These are phyloP conservation scores for Rhododendron ovatum DNA, from an alignment of 148 eudicot genomes.

Conservation along the genomic window DNA sequence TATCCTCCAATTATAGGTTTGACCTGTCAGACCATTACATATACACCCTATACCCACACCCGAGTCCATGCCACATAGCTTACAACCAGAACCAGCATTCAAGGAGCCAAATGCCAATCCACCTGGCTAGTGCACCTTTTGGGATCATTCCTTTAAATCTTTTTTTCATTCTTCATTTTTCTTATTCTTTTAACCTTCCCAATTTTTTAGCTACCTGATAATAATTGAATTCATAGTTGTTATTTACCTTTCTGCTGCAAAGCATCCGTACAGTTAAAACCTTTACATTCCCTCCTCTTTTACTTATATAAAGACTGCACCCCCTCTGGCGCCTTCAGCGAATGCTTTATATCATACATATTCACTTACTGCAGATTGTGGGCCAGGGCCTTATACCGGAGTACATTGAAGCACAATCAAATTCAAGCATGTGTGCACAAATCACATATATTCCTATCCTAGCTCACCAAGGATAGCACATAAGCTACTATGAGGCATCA, in stretches of 20 bases:
- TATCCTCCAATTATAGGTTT: no score
- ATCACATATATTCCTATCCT: not conserved
- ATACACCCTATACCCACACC: no score
- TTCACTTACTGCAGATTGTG: not conserved
- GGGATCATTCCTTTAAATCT: not conserved
- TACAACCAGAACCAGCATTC: no score
- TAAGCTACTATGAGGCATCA: not conserved
- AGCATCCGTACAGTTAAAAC: not conserved
- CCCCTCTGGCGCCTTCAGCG: not conserved
- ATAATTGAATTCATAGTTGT: not conserved
- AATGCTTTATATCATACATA: not conserved
- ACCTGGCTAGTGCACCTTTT: no score
- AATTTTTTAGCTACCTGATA: not conserved
- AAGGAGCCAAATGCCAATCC: no score
- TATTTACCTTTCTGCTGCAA: not conserved
- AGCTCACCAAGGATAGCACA: not conserved
- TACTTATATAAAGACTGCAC: not conserved
- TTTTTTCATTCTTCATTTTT: not conserved
- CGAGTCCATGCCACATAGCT: no score
- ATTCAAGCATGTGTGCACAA: not conserved
- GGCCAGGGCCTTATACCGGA: not conserved
- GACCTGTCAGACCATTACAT: no score
- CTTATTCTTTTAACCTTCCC: not conserved
- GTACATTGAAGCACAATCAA: not conserved
- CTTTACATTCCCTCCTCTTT: not conserved